Conservation (phyloP, 164 flowering plant species). For the Nelumbo lutea region DNA sequence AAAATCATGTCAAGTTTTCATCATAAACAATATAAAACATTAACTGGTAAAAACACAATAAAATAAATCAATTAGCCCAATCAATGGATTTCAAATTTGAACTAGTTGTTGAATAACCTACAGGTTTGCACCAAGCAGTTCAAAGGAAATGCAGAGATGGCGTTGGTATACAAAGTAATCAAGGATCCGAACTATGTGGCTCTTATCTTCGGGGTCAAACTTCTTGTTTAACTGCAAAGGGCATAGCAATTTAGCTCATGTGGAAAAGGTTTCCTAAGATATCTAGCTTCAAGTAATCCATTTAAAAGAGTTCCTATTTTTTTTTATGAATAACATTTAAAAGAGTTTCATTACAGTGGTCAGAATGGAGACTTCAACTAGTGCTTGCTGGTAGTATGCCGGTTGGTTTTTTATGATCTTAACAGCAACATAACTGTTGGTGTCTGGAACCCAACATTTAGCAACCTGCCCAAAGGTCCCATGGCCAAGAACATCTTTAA, state of each 20-base stretch:
- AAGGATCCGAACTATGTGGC: constrained; percentile 95
- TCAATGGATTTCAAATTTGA: neutral
- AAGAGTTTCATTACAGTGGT: constrained; percentile 44
- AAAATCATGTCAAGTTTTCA: constrained; percentile 4
- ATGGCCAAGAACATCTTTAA: constrained; percentile 96
- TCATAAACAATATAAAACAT: neutral
- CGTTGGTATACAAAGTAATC: constrained; percentile 82
- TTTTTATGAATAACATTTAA: neutral
- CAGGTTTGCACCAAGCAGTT: constrained; percentile 88
- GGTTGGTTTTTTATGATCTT: constrained; percentile 95
- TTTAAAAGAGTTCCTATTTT: neutral
- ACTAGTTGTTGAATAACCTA: constrained; percentile 35
- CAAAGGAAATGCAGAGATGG: constrained; percentile 94
- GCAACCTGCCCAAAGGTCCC: constrained; percentile 99
- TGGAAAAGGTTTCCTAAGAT: neutral
- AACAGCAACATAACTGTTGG: constrained; percentile 76
- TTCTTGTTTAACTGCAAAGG: constrained; percentile 71
- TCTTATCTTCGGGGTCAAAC: constrained; percentile 92
- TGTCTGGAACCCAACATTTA: constrained; percentile 87
- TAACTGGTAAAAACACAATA: neutral
- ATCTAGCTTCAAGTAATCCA: neutral
- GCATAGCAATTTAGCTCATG: constrained; percentile 3
- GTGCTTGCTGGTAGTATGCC: constrained; percentile 95
- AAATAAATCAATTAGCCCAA: neutral
- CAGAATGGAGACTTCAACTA: constrained; percentile 93